These are phyloP conservation scores for Geranium incanum DNA, from an alignment of 441 rosid species.

Conservation along the genomic window DNA sequence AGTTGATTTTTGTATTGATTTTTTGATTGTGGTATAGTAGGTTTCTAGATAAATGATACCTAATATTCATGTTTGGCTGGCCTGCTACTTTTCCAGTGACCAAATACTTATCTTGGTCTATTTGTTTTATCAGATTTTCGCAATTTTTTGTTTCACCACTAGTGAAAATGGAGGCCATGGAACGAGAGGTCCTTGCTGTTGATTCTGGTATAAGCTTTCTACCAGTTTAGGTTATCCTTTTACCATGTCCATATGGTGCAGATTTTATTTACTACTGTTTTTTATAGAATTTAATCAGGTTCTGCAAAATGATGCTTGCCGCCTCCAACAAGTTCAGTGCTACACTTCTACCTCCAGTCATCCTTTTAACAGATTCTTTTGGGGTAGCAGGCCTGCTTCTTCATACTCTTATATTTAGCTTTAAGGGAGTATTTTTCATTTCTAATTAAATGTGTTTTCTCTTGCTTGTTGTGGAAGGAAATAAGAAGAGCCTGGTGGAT, in stretches of 20 bases:
- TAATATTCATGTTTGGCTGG: not conserved
- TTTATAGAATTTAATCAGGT: conserved; percentile 82
- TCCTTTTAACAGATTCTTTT: conserved; percentile 70
- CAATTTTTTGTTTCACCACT: conserved; percentile 96
- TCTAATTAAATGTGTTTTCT: conserved; percentile 14
- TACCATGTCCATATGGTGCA: not conserved
- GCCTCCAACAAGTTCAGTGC: conserved; percentile 93
- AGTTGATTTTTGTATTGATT: not conserved
- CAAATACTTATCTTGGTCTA: conserved; percentile 17
- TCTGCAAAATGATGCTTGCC: conserved; percentile 82
- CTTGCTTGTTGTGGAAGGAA: conserved; percentile 47
- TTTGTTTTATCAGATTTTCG: conserved; percentile 65
- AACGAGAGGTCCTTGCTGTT: conserved; percentile 88
- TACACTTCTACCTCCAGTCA: conserved; percentile 62
- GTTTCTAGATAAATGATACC: not conserved
- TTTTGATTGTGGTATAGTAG: not conserved
- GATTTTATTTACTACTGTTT: conserved; percentile 6
- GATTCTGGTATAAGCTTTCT: conserved; percentile 64
- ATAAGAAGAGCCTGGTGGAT: conserved; percentile 81
- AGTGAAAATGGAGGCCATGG: conserved; percentile 87
- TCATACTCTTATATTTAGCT: conserved; percentile 17
- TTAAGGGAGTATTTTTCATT: conserved; percentile 12
- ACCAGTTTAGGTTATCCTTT: not conserved
- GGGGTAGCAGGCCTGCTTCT: conserved; percentile 57
- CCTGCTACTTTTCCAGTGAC: conserved; percentile 9